Base-by-base conservation (phyloP, 2,329 filamentous ascomycete species). In the Fonsecaea multimorphosa region DNA sequence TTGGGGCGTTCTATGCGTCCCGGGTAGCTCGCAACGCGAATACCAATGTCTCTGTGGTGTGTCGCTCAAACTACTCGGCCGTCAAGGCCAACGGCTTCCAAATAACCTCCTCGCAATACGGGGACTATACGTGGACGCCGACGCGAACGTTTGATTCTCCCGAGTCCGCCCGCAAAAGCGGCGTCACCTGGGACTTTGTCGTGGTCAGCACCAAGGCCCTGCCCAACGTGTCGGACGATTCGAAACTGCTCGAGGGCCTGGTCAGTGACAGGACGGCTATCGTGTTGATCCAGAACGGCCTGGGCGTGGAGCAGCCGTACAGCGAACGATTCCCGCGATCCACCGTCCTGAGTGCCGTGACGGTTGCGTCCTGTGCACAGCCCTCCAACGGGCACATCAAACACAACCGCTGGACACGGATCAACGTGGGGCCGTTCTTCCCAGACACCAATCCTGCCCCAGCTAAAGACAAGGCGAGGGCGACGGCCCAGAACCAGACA, bases 361-460 rank as follows among this genome's bases (percentile, higher is more conserved):
- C 89, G 1, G 83, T 91, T 66, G 83, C 89, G 34, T 89, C 86
- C 69, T 89, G 87, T 16, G 89, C 88, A 69, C 89, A 91, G 76
- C 84, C 83, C 5, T 77, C 79, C 2, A 86, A 84, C 27, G 89
- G 89, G 4, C 78, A 84, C 0, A 85, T 92, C 63, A 82, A 85
- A 54, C 89, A 92, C 77, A 91, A 91, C 75, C 84, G 89, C 44
- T 92, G 89, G 89, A 92, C 89, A 52, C 80, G 89, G 46, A 88
- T 91, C 66, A 89, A 87, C 72, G 82, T 90, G 58, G 89, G 89
- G 0, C 87, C 89, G 12, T 91, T 89, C 75, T 82, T 83, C 1
- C 75, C 85, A 19, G 84, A 85, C 14, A 74, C 82, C 4, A 29
- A 38, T 70, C 75, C 78, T 49, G 68, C 78, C 61, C n/a, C n/a